Evolutionary conservation across 495 filamentous ascomycete species (phyloP), one percentile per base, ranked within the genome.

Genomic region (Neurospora sp.): DNA sequence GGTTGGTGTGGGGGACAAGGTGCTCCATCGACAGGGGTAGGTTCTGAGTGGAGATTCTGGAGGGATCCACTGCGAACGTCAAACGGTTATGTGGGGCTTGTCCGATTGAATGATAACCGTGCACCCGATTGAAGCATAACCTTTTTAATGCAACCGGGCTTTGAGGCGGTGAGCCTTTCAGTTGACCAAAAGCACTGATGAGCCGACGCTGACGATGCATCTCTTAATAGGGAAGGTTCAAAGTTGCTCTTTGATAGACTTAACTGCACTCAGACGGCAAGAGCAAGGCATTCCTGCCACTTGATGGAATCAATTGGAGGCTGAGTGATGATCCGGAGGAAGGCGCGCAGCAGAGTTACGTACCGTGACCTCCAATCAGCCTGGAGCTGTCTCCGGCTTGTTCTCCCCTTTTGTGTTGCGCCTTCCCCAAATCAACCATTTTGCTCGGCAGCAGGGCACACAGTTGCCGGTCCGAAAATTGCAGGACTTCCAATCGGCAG

Each of bases 401-500:
- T 11, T 48, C 44, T 48, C 44, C 44, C n/a, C 9, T 20, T 48
- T 20, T 48, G 44, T 20, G 7, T 48, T 48, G 44, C 44, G 44
- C 44, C n/a, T 48, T 59, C 46, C 20, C 20, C 42, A n/a, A 46
- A 20, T 46, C 46, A 54, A 23, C 46, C 20, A 23, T 14, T 31
- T 59, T 59, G 23, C 48, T 62, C 5, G 54, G 54, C 54, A 62
- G 27, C 27, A 27, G 27, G 54, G 54, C 54, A 62, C 23, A 59
- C 54, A 9, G 23, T 62, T 62, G 54, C 54, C 54, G 54, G 23
- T 62, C 54, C 48, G 12, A 31, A 62, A 1, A 35, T 66, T 66
- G 27, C 54, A 66, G 31, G 59, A 54, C 73, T 72, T 72, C 77
- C 77, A 78, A 78, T 78, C 77, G 77, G 77, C 75, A 77, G 70